phyloP scores from a whole-genome alignment of 2,329 filamentous ascomycete species.

The Ophiognomonia clavigignenti-juglandacearum region DNA sequence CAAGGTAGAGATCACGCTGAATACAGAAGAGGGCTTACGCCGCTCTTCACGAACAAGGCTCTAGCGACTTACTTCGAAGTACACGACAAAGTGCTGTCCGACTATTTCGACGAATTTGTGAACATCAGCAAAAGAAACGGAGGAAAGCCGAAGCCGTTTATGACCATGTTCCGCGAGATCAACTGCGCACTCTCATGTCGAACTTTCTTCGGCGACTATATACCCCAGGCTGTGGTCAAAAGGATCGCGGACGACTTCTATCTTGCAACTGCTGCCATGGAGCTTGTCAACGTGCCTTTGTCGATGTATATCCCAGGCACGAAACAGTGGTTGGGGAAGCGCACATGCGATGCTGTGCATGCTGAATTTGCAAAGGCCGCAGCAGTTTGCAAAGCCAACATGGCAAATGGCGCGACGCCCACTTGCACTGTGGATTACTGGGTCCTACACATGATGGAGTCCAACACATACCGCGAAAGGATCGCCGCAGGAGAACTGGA shows the following conservation, averaged over 20 bases:
- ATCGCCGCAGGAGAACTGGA: conserved; percentile 50
- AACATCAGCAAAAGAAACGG: conserved; percentile 48
- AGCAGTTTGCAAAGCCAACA: conserved; percentile 64
- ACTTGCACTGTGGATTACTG: conserved; percentile 75
- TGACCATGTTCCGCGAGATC: conserved; percentile 69
- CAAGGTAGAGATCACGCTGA: conserved; percentile 73
- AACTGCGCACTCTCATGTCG: conserved; percentile 75
- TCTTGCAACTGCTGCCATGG: conserved; percentile 69
- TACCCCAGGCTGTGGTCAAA: conserved; percentile 65
- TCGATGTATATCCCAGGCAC: conserved; percentile 69
- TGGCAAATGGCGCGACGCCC: conserved; percentile 63
- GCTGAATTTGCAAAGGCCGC: conserved; percentile 67
- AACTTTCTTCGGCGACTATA: conserved; percentile 78
- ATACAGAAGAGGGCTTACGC: conserved; percentile 70
- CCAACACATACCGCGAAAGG: conserved; percentile 59
- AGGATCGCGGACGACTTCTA: conserved; percentile 77
- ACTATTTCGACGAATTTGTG: conserved; percentile 63
- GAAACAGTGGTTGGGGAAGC: conserved; percentile 73
- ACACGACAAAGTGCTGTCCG: conserved; percentile 66
- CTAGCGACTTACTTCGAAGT: conserved; percentile 66
- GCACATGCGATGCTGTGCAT: conserved; percentile 65
- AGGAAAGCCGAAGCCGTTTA: conserved; percentile 60
- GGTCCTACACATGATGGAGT: conserved; percentile 70
- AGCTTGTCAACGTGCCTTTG: conserved; percentile 71
- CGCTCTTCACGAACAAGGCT: conserved; percentile 69